Evolutionary conservation across 768 basidiomycete species (phyloP), one percentile per base, ranked within the genome.

Genomic region (Boletellus sp.): DNA sequence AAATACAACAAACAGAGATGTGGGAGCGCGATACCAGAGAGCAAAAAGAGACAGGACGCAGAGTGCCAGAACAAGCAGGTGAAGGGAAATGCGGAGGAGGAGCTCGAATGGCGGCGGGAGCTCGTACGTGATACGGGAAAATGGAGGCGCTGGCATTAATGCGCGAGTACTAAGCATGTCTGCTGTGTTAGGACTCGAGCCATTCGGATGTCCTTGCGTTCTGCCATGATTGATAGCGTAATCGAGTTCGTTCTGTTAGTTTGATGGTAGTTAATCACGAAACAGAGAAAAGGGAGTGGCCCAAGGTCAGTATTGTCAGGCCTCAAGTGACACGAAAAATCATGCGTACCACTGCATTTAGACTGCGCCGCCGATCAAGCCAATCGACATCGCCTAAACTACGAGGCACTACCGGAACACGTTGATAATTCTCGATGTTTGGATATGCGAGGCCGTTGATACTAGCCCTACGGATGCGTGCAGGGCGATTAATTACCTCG

Each of bases 371-470:
- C 44, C 85, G 79, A 49, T 84, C 78, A 31, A 90, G 71, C 90
- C 90, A 91, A 61, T 87, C 87, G 43, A 87, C 72, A 61, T 91
- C 87, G 26, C 81, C 80, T 34, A 89, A 70, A 53, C 77, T 82
- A 49, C 80, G 73, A 26, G 78, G 73, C 15, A 74, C 64, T 34
- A 53, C 72, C 60, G 60, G 78, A 59, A 64, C 70, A 61, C 63
- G 74, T 54, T 59, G 83, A 74, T 62, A 76, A 36, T 42, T 72
- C 70, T 46, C 75, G 77, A 55, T 81, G 73, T 52, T 70, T 62
- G 60, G 64, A 39, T 67, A 71, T 24, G 67, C 63, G 19, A 75
- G 65, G 24, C 74, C 74, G 34, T 74, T 72, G 19, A 60, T 69
- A 41, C 77, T 78, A 15, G 67, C 77, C 72, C 80, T 79, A 69